A percentile compares a stretch with the other conserved stretches of the same genome.
Evolutionary conservation across 2,329 filamentous ascomycete species (phyloP).

Genomic region (Pseudogymnoascus sp.): DNA sequence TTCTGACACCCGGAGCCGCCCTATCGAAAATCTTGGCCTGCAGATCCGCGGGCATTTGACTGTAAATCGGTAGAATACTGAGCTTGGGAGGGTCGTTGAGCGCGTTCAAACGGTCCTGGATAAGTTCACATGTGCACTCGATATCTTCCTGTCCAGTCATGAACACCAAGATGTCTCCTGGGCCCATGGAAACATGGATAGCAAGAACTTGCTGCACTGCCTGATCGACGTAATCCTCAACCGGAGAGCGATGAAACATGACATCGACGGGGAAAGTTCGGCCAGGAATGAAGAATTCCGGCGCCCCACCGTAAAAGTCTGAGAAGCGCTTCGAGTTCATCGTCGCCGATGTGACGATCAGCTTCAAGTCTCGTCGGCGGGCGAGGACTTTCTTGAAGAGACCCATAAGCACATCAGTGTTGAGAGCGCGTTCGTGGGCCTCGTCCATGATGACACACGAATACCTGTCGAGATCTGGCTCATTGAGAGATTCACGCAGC

Average conservation of each 20-base stretch:
- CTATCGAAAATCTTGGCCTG: slow-evolving; percentile 97
- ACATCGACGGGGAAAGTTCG: slow-evolving; percentile 96
- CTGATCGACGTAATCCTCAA: slow-evolving; percentile 95
- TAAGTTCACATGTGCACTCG: slow-evolving; percentile 87
- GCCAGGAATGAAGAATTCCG: slow-evolving; percentile 92
- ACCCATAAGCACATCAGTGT: slow-evolving; percentile 96
- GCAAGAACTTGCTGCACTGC: slow-evolving; percentile 92
- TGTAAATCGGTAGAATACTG: slow-evolving; percentile 94
- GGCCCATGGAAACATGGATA: slow-evolving; percentile 90
- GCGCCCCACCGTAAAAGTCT: slow-evolving; percentile 90
- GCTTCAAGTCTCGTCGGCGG: slow-evolving; percentile 79
- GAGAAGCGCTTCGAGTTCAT: slow-evolving; percentile 98
- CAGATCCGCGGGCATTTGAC: slow-evolving; percentile 96
- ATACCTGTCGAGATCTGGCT: slow-evolving; percentile 88
- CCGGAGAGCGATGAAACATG: slow-evolving; percentile 88
- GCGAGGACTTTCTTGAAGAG: slow-evolving; percentile 95
- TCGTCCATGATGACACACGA: slow-evolving; percentile 99
- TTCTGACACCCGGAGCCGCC: slow-evolving; percentile 81
- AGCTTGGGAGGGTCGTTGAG: slow-evolving; percentile 93
- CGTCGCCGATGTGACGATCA: slow-evolving; percentile 96
- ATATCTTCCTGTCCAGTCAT: slow-evolving; percentile 99
- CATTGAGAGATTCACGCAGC: slow-evolving; percentile 84
- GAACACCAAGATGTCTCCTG: slow-evolving; percentile 92
- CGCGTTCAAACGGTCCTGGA: slow-evolving; percentile 77
- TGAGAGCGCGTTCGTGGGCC: slow-evolving; percentile 90